These are phyloP conservation scores for Penicillium sp. DNA, from an alignment of 2,329 filamentous ascomycete genomes.

Conservation along the genomic window DNA sequence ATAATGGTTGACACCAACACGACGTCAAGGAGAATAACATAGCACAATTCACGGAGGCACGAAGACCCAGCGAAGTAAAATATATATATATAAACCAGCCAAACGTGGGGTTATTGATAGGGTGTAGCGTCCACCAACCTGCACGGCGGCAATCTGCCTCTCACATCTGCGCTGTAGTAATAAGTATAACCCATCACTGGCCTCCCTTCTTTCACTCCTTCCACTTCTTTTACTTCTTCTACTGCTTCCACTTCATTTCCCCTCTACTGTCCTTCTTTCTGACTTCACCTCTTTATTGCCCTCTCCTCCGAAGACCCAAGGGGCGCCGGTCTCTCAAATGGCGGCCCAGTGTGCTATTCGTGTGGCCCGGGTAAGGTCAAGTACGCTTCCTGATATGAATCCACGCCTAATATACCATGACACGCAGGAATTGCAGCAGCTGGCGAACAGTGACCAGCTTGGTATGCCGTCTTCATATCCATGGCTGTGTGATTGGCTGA, in stretches of 20 bases:
- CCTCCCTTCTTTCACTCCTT: neutral
- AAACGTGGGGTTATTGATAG: too few relatives aligned
- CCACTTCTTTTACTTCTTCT: neutral
- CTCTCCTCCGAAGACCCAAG: neutral
- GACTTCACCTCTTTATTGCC: neutral
- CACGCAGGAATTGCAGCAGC: conserved; percentile 15
- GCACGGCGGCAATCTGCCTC: too few relatives aligned
- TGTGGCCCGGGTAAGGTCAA: conserved; percentile 14
- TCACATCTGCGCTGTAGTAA: too few relatives aligned
- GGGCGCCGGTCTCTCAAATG: conserved; percentile 5
- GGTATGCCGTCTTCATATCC: conserved; percentile 6
- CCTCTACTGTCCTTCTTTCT: neutral
- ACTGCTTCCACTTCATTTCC: neutral
- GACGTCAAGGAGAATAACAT: conserved; percentile 3
- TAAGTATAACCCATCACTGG: neutral
- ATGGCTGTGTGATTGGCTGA: too few relatives aligned
- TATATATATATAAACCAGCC: too few relatives aligned
- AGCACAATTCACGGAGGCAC: too few relatives aligned
- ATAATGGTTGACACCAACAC: conserved; percentile 5
- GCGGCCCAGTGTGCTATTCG: conserved; percentile 17
- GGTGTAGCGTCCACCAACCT: too few relatives aligned
- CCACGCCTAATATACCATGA: neutral
- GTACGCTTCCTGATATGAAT: neutral
- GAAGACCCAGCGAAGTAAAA: too few relatives aligned
- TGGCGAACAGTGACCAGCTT: conserved; percentile 8